Percentiles rank a stretch among this genome's conserved stretches.
Evolutionary conservation across 345 rosid genomes (phyloP).

Genomic region (Mercurialis annua): DNA sequence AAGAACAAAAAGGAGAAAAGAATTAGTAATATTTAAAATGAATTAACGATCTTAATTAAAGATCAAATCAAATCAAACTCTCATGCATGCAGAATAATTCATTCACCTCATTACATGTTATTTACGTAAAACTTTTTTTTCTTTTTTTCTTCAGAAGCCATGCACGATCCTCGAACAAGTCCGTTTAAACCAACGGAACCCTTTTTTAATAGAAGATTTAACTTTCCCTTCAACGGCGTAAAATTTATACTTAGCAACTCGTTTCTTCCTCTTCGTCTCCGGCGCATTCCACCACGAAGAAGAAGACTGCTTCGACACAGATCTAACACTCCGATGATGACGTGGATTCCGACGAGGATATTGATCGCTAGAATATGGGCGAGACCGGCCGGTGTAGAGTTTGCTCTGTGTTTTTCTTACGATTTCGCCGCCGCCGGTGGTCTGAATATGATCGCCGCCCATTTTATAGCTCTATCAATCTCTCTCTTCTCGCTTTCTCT

Average conservation of each 20-base stretch:
- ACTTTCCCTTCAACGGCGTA: slow-evolving; percentile 48
- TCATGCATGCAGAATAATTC: too few species aligned
- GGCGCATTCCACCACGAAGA: slow-evolving; percentile 42
- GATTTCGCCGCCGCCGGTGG: neutral
- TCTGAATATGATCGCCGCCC: slow-evolving; percentile 12
- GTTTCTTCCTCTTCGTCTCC: slow-evolving; percentile 42
- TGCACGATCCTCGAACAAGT: slow-evolving; percentile 39
- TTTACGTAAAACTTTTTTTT: too few species aligned
- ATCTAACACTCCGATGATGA: neutral
- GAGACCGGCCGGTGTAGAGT: slow-evolving; percentile 22
- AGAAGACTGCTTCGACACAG: neutral
- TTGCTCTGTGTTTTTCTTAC: slow-evolving; percentile 4
- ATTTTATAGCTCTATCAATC: too few species aligned
- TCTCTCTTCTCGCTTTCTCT: neutral
- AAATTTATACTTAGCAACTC: slow-evolving; percentile 49
- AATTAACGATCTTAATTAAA: too few species aligned
- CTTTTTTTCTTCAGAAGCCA: slow-evolving; percentile 7
- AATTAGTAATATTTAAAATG: too few species aligned
- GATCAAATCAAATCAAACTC: too few species aligned
- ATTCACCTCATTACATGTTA: too few species aligned
- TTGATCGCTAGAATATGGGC: slow-evolving; percentile 13
- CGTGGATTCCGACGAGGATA: neutral
- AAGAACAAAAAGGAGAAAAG: too few species aligned
- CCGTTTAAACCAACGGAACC: slow-evolving; percentile 49
- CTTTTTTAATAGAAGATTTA: slow-evolving; percentile 40